Evolutionary conservation across 2,329 filamentous ascomycete species (phyloP).

Genomic region (Raffaelea ambrosiae): DNA sequence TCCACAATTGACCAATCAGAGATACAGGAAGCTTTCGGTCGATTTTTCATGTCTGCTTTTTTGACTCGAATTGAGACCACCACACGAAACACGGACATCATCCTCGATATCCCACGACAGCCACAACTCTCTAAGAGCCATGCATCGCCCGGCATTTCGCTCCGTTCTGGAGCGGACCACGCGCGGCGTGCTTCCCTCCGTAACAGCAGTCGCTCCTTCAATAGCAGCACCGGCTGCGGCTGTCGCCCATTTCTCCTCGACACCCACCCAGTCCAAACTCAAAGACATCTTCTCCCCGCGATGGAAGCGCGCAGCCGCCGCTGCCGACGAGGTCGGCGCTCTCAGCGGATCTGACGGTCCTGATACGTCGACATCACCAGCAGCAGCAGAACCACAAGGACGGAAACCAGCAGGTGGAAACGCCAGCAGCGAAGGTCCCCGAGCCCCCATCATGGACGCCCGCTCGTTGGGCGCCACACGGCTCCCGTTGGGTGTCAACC

Average conservation of each 20-base stretch:
- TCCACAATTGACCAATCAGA: slow-evolving; percentile 6
- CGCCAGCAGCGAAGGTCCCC: neutral
- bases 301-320: slow-evolving; percentile 14
- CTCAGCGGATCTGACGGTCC: slow-evolving; percentile 3
- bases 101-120: no score
- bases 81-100: neutral
- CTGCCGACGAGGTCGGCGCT: slow-evolving; percentile 16
- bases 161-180: slow-evolving; percentile 8
- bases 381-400: neutral
- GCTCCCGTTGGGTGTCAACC: neutral
- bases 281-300: slow-evolving; percentile 5
- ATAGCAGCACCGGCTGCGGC: neutral
- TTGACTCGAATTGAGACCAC: no score
- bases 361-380: neutral
- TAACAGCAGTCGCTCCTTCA: no score
- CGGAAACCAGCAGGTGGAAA: neutral
- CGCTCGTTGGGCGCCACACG: slow-evolving; percentile 2
- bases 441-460: slow-evolving; percentile 2
- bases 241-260: slow-evolving; percentile 10
- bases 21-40: neutral
- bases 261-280: slow-evolving; percentile 9
- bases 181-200: neutral
- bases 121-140: no score
- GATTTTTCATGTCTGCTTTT: neutral
- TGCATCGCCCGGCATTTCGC: slow-evolving; percentile 13